phyloP scores from a whole-genome alignment of 345 rosid species.

The Citrus glauca region DNA sequence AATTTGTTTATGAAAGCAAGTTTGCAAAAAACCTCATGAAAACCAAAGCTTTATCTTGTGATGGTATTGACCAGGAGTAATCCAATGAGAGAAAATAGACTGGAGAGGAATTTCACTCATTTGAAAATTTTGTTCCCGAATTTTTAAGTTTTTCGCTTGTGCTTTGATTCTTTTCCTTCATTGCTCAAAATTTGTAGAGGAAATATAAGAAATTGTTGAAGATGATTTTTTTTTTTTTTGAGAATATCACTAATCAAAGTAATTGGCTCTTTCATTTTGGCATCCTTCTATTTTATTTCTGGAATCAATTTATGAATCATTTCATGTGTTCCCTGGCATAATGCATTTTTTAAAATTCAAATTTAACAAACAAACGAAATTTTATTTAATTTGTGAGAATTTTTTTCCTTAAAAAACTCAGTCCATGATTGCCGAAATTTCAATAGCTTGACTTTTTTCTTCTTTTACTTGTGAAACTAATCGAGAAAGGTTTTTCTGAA shows the following conservation, averaged over 20 bases:
- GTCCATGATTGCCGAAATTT: too few relatives aligned
- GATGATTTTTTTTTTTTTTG: not conserved
- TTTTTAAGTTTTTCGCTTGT: not conserved
- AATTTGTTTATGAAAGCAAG: too few relatives aligned
- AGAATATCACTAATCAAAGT: not conserved
- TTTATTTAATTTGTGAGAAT: too few relatives aligned
- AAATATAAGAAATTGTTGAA: not conserved
- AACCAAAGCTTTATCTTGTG: not conserved
- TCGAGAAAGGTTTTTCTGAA: too few relatives aligned
- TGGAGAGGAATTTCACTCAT: not conserved
- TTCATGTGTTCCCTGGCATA: too few relatives aligned
- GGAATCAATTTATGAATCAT: not conserved
- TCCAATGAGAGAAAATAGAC: not conserved
- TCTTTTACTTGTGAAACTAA: too few relatives aligned
- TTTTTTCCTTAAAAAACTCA: too few relatives aligned
- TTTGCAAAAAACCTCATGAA: too few relatives aligned
- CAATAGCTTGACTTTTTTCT: too few relatives aligned
- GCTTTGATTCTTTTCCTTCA: not conserved
- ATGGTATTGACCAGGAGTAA: not conserved
- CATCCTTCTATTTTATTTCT: not conserved
- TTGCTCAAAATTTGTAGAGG: not conserved
- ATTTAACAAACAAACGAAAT: too few relatives aligned
- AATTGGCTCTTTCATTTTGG: not conserved
- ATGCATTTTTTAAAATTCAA: too few relatives aligned
- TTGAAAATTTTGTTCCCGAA: not conserved